Evolutionary conservation across 106 monocot species (phyloP).

Genomic region (Iris macrosiphon): DNA sequence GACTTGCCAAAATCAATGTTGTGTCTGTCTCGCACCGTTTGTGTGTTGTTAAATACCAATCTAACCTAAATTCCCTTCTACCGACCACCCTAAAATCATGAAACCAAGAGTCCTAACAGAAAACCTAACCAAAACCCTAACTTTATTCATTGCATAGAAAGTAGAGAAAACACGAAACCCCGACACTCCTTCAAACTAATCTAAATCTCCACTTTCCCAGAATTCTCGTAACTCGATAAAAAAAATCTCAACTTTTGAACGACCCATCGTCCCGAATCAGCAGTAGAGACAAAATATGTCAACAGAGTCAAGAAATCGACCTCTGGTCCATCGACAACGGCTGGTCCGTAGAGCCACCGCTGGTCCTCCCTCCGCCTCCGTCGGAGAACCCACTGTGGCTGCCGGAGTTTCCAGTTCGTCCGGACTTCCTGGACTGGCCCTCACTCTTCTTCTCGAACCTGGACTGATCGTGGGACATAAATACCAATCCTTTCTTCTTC

Average conservation of each 20-base stretch:
- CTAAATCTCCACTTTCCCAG: too few species aligned
- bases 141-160: too few species aligned
- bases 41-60: too few species aligned
- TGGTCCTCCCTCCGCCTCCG: neutral
- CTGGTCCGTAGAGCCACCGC: neutral
- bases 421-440: slow-evolving; percentile 6
- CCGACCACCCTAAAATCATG: too few species aligned
- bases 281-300: neutral
- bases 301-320: neutral
- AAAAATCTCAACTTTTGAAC: neutral
- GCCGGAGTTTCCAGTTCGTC: slow-evolving; percentile 1
- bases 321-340: neutral
- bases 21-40: too few species aligned
- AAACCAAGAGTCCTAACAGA: too few species aligned
- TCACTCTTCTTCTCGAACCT: slow-evolving; percentile 2
- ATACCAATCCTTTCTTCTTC: neutral
- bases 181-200: too few species aligned
- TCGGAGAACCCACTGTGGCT: neutral
- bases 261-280: neutral
- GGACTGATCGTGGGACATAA: slow-evolving; percentile 10
- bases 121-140: too few species aligned
- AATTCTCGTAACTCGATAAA: too few species aligned
- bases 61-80: too few species aligned
- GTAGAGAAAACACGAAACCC: too few species aligned
- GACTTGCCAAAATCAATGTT: too few species aligned